phyloP scores from a whole-genome alignment of 345 rosid species.

The Sonneratia caseolaris region DNA sequence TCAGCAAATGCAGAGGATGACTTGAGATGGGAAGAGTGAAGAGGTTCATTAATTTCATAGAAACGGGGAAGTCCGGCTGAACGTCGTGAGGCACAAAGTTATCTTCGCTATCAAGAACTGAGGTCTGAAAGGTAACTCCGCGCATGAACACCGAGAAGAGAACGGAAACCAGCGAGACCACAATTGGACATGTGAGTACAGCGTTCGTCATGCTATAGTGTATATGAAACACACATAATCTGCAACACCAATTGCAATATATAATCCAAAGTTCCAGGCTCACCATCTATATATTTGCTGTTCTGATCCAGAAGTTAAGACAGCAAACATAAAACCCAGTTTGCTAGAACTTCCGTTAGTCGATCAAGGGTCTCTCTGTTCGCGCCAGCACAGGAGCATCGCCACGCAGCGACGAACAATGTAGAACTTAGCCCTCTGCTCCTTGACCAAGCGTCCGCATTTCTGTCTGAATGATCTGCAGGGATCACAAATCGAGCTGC shows the following conservation, averaged over 20 bases:
- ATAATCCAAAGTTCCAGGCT: background rate
- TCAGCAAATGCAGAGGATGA: background rate
- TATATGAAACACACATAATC: no score
- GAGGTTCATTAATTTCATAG: background rate
- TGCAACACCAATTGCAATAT: no score
- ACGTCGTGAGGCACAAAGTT: background rate
- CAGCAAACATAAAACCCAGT: no score
- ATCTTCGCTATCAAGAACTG: background rate
- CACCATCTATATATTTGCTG: background rate
- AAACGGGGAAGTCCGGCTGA: background rate
- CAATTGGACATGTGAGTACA: no score
- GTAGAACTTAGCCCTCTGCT: slow-evolving; percentile 19
- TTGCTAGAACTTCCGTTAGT: background rate
- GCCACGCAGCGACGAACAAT: slow-evolving; percentile 20
- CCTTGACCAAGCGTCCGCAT: slow-evolving; percentile 14
- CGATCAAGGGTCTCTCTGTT: slow-evolving; percentile 7
- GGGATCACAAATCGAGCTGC: slow-evolving; percentile 3
- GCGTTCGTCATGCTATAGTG: no score
- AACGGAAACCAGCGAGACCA: no score
- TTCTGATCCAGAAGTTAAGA: background rate
- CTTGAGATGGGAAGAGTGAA: no score
- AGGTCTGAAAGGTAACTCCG: no score
- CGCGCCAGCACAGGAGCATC: slow-evolving; percentile 23
- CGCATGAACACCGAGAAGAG: background rate
- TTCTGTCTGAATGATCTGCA: slow-evolving; percentile 12